Conservation (phyloP, 805 yeast species). For the Kodamaea fukazawae region DNA sequence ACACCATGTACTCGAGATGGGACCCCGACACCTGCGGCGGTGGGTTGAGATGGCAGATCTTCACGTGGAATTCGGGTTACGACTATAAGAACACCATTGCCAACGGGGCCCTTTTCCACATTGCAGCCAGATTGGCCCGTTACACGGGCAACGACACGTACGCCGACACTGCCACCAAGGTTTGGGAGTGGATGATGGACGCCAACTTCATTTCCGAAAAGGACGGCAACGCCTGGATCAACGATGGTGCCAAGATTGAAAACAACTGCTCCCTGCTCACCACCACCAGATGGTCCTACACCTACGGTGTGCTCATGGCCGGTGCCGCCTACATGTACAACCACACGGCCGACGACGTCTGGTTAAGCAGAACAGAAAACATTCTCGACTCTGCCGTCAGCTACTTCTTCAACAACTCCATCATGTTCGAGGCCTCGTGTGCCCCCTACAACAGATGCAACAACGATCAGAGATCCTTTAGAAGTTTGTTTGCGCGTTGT, state of each 20-base stretch:
- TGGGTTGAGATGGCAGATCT: conserved; percentile 96
- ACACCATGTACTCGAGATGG: conserved; percentile 91
- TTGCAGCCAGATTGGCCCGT: conserved; percentile 84
- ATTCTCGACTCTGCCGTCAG: conserved; percentile 37
- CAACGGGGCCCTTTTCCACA: conserved; percentile 85
- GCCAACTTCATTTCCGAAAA: conserved; percentile 16
- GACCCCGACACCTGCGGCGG: conserved; percentile 72
- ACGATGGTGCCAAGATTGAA: conserved; percentile 57
- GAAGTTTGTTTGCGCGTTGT: conserved; percentile 64
- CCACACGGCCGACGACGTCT: conserved; percentile 47
- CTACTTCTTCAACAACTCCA: conserved; percentile 36
- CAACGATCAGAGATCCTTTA: conserved; percentile 74
- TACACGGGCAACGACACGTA: conserved; percentile 75
- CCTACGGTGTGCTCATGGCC: conserved; percentile 62
- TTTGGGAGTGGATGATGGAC: conserved; percentile 77
- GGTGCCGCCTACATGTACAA: conserved; percentile 72
- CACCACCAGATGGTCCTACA: conserved; percentile 61
- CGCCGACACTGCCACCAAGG: conserved; percentile 67
- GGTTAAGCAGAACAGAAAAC: conserved; percentile 38
- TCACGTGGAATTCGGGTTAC: conserved; percentile 90
- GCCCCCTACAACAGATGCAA: conserved; percentile 53
- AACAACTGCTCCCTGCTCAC: conserved; percentile 51
- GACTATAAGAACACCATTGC: conserved; percentile 88
- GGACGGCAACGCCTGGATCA: conserved; percentile 26
- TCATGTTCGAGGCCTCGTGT: conserved; percentile 66